A percentile compares a stretch with the other conserved stretches of the same genome.
Conservation (phyloP, 2,329 filamentous ascomycete genomes). For the Blumeriella jaapii region DNA sequence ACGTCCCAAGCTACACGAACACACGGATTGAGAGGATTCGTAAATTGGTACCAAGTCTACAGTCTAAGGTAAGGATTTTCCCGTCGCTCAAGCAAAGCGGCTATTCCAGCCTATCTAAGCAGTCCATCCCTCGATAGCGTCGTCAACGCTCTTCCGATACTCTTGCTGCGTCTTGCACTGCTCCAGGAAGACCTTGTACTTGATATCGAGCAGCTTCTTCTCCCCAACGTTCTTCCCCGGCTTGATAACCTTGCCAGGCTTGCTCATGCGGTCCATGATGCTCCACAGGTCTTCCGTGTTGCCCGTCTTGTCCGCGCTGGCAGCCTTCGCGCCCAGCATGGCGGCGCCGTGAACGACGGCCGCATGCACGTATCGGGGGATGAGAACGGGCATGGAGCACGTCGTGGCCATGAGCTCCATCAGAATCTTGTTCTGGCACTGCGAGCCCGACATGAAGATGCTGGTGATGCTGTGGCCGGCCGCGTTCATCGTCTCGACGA, state of each 20-base stretch:
- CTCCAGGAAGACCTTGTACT: constrained; percentile 93
- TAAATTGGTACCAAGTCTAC: too few relatives aligned
- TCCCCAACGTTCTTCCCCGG: constrained; percentile 61
- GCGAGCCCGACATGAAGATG: constrained; percentile 98
- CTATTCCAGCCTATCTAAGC: not conserved
- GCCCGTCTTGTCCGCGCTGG: constrained; percentile 64
- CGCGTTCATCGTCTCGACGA: constrained; percentile 86
- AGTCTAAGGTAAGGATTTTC: too few relatives aligned
- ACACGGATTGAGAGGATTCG: too few relatives aligned
- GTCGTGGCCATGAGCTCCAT: constrained; percentile 86
- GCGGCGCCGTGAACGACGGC: constrained; percentile 97
- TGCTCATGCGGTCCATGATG: constrained; percentile 97
- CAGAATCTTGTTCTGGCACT: constrained; percentile 89
- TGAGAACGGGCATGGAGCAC: constrained; percentile 85
- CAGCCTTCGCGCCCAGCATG: constrained; percentile 97
- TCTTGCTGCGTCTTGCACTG: constrained; percentile 77
- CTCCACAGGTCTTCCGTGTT: constrained; percentile 82
- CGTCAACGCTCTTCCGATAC: constrained; percentile 71
- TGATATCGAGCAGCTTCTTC: constrained; percentile 70
- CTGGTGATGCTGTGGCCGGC: constrained; percentile 77
- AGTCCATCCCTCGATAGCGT: constrained; percentile 36
- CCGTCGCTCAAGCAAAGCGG: too few relatives aligned
- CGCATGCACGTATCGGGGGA: constrained; percentile 86
- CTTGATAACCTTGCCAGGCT: constrained; percentile 74
- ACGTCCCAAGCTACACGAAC: too few relatives aligned